These are phyloP conservation scores for Tetrapyrgos nigripes DNA, from an alignment of 1,284 basidiomycete species.

Conservation along the genomic window DNA sequence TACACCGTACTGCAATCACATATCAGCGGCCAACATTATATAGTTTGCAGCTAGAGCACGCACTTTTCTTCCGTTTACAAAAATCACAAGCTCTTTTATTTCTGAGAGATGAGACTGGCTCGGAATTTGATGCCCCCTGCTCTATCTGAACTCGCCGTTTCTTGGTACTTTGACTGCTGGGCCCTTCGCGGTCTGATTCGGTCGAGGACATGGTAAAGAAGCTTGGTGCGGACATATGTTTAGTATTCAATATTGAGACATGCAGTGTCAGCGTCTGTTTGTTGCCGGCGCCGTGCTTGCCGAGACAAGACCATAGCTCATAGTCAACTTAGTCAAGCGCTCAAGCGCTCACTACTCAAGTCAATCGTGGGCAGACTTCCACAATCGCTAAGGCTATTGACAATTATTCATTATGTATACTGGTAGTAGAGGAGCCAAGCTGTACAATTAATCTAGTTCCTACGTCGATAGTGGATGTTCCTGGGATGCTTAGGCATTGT, in stretches of 20 bases:
- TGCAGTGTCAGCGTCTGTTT: too few relatives aligned
- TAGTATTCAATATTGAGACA: too few relatives aligned
- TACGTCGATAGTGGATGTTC: conserved; percentile 9
- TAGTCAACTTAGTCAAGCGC: too few relatives aligned
- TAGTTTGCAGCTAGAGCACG: conserved; percentile 26
- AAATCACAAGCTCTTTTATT: conserved; percentile 72
- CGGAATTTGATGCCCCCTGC: background rate
- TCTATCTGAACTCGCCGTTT: conserved; percentile 67
- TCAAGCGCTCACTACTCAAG: too few relatives aligned
- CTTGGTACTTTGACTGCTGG: conserved; percentile 46
- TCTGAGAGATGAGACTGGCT: background rate
- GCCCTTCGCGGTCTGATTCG: conserved; percentile 42
- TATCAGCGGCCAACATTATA: conserved; percentile 11
- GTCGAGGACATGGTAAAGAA: conserved; percentile 46
- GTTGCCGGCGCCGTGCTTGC: too few relatives aligned
- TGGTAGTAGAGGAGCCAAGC: too few relatives aligned
- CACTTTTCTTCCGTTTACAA: conserved; percentile 79
- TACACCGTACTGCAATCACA: conserved; percentile 57
- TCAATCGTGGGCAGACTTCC: too few relatives aligned
- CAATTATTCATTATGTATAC: too few relatives aligned
- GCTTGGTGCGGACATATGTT: too few relatives aligned
- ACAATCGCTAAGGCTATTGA: too few relatives aligned
- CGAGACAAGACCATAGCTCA: too few relatives aligned
- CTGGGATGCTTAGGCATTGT: conserved; percentile 41
- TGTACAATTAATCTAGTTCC: too few relatives aligned